Conservation (phyloP, 2,329 filamentous ascomycete species). For the Cladophialophora carrionii region DNA sequence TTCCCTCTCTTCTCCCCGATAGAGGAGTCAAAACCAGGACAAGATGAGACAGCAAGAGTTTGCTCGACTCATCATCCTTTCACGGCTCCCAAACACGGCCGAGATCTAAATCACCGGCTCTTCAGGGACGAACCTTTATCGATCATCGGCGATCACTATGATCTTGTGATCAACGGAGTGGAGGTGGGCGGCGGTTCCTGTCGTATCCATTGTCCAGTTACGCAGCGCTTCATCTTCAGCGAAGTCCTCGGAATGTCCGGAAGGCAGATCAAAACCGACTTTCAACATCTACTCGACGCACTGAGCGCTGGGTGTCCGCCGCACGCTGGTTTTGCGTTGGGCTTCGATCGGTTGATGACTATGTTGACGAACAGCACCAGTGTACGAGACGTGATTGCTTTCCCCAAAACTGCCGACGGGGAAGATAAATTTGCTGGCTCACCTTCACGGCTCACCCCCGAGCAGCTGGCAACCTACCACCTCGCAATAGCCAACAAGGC, state of each 20-base stretch:
- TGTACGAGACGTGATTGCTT: constrained; percentile 92
- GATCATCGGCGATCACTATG: constrained; percentile 85
- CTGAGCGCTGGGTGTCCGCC: constrained; percentile 86
- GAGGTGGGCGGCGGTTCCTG: constrained; percentile 92
- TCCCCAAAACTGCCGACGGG: constrained; percentile 90
- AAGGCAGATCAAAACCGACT: constrained; percentile 70
- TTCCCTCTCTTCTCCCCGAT: constrained; percentile 89
- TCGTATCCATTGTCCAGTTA: constrained; percentile 80
- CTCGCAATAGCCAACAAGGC: constrained; percentile 41
- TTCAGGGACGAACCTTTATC: constrained; percentile 71
- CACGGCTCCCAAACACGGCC: constrained; percentile 74
- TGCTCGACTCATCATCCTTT: constrained; percentile 94
- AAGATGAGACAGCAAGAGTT: constrained; percentile 79
- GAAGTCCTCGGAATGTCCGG: constrained; percentile 79
- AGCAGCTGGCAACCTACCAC: constrained; percentile 64
- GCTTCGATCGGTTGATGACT: constrained; percentile 84
- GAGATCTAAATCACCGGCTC: constrained; percentile 67
- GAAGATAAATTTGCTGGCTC: constrained; percentile 82
- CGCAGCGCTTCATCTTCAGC: constrained; percentile 84
- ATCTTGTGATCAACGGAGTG: constrained; percentile 92
- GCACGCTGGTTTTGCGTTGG: constrained; percentile 89
- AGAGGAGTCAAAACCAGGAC: constrained; percentile 69
- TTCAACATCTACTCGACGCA: constrained; percentile 81
- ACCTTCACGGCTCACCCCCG: constrained; percentile 68
- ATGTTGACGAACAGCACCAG: constrained; percentile 75